Base-by-base conservation (phyloP, 1,284 basidiomycete genomes). In the Puccinia coronata region DNA sequence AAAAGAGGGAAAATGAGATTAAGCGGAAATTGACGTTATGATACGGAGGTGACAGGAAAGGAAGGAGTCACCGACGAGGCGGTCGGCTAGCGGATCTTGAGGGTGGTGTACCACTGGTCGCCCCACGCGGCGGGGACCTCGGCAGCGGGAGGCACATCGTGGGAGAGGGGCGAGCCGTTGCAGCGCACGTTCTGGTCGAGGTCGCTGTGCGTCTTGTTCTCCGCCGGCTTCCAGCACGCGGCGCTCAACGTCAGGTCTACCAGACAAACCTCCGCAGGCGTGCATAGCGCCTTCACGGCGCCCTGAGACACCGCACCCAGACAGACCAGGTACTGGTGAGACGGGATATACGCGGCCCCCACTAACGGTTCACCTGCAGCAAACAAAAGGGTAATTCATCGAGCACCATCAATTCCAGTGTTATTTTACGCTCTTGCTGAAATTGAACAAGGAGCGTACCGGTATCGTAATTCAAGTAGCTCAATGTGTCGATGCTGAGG, bases 401-500 rank as follows among this genome's bases (percentile, higher is more conserved):
- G 25, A 43, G 47, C 5, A 43, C 36, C 36, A 36, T 65, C 34
- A 71, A 23, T 25, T 61, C 8, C 2, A n/a, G n/a, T n/a, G n/a
- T n/a, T n/a, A 1, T 39, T 47, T 77, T 12, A 14, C 12, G 4
- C 20, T 28, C 34, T 11, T 61, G 39, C 4, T 76, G 18, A 51
- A 43, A 57, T n/a, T 1, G 12, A 1, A 49, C n/a, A n/a, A n/a
- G n/a, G 23, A 43, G 8, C 77, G 57, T 20, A 80, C 77, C 77
- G 31, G 77, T 80, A 55, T 80, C 55, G 31, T 80, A 80, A 34
- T 80, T 80, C 14, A 80, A 36, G 41, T 72, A 70, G 63, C 77
- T 80, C 47, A 49, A 69, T 3, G 55, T 57, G 28, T 80, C 77
- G 11, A 80, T 80, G 63, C 77, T 61, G n/a, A 80, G n/a, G 3